Evolutionary conservation across 495 filamentous ascomycete genomes (phyloP).

Genomic region (Neohortaea acidophila): DNA sequence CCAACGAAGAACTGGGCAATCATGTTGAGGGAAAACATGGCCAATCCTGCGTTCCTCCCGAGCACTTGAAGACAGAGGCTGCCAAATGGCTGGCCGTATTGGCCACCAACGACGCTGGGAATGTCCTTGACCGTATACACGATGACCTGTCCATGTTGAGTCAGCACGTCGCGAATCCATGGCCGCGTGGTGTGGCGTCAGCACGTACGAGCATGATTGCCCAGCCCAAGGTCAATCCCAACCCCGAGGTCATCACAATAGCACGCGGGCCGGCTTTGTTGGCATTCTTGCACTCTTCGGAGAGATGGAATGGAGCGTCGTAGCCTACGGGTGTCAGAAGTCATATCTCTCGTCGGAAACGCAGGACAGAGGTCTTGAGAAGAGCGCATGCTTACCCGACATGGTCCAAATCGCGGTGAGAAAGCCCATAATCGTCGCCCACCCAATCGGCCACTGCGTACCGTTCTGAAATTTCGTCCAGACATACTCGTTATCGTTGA

Average conservation of each 20-base stretch:
- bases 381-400: too few species aligned
- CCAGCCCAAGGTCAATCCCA: constrained; percentile 59
- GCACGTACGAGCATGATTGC: constrained; percentile 59
- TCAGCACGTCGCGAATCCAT: too few species aligned
- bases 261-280: constrained; percentile 59
- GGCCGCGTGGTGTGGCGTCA: too few species aligned
- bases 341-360: too few species aligned
- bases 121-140: constrained; percentile 69
- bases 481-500: constrained; percentile 45
- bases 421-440: background rate
- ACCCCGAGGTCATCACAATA: constrained; percentile 55
- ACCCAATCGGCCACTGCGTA: constrained; percentile 54
- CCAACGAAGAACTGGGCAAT: constrained; percentile 69
- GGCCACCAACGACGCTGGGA: constrained; percentile 40
- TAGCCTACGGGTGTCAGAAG: too few species aligned
- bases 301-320: constrained; percentile 61
- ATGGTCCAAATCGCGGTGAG: constrained; percentile 40
- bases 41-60: constrained; percentile 48
- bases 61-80: constrained; percentile 59
- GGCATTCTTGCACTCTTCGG: constrained; percentile 66
- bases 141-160: too few species aligned
- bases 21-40: constrained; percentile 54
- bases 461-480: constrained; percentile 57
- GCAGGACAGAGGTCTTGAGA: too few species aligned
- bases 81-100: constrained; percentile 62